Conservation (phyloP, 176 grass and related monocot species). For the Saccharum spontaneum region DNA sequence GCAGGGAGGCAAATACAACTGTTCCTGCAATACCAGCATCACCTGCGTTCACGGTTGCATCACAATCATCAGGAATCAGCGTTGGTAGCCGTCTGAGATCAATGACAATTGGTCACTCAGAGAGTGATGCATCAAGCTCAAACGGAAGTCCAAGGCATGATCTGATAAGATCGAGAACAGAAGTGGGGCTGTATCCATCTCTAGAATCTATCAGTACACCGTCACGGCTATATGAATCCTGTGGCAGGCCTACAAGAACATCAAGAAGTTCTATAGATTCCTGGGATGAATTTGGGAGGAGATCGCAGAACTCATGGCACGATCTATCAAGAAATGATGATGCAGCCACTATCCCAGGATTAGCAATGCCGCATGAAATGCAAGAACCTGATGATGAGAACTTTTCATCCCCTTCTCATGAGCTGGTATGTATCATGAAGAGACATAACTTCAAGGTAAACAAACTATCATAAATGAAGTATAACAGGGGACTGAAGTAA, state of each 20-base stretch:
- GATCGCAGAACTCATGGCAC: constrained; percentile 7
- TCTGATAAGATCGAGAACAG: constrained; percentile 36
- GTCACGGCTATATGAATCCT: constrained; percentile 22
- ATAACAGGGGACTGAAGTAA: constrained; percentile 15
- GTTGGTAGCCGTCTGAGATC: constrained; percentile 36
- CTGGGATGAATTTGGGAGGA: constrained; percentile 38
- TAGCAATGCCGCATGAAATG: constrained; percentile 1
- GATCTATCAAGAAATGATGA: constrained; percentile 40
- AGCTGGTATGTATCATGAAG: constrained; percentile 28
- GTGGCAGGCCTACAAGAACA: neutral
- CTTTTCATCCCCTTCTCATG: constrained; percentile 33
- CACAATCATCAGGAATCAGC: constrained; percentile 35
- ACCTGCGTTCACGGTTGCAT: constrained; percentile 31
- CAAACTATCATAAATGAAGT: neutral
- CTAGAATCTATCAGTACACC: neutral
- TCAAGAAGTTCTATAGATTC: constrained; percentile 25
- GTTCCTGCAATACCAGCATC: constrained; percentile 40
- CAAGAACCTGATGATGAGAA: constrained; percentile 25
- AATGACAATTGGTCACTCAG: constrained; percentile 15
- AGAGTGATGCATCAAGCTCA: constrained; percentile 33
- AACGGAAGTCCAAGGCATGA: constrained; percentile 30
- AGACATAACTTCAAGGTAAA: neutral
- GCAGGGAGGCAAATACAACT: constrained; percentile 54
- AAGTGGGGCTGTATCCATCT: constrained; percentile 1
- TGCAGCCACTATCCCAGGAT: constrained; percentile 25